Evolutionary conservation across 164 flowering plant species (phyloP), one percentile per base, ranked within the genome.

Genomic region (Brasenia schreberi): DNA sequence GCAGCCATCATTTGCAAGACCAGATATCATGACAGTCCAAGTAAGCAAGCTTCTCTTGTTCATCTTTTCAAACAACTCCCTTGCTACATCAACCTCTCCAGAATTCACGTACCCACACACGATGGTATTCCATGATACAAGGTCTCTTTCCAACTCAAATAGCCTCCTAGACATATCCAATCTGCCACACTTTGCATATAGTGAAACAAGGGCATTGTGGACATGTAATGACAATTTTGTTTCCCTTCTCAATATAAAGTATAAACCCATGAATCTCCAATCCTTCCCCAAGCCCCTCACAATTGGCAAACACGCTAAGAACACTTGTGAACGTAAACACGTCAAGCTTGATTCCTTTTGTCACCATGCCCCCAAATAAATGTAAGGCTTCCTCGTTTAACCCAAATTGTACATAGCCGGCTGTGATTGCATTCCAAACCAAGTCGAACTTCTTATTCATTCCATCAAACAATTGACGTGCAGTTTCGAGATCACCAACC

Each of bases 21-120:
- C 93, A 42, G 96, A 80, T 58, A 85, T 78, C 81, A 83, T 79
- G 18, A 83, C 82, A 9, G 77, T 74, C 85, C 89, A 85, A 33
- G 89, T 60, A 64, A 83, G 64, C 27, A 65, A 49, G 70, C 67
- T 80, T 65, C 64, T 81, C 64, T 73, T 75, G 1, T 75, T 74
- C 81, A 83, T 82, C 65, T 65, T 65, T 39, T 68, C 71, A 67
- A 81, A 83, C 33, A 85, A 58, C 7, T n/a, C 65, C 72, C 66
- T 72, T 18, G 81, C 84, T 63, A 82, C 80, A 17, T 43, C 52
- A 43, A 79, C 72, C 10, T 19, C 66, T 9, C 85, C 82, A 3
- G 58, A 69, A 70, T 66, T 74, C 10, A 78, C 76, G 63, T 71
- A 82, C 0, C 81, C 84, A 5, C 82, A 76, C 60, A 85, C 69